A percentile compares a stretch with the other conserved stretches of the same genome.
Evolutionary conservation across 1,139 yeast species (phyloP).

Genomic region (Spathaspora sp.): DNA sequence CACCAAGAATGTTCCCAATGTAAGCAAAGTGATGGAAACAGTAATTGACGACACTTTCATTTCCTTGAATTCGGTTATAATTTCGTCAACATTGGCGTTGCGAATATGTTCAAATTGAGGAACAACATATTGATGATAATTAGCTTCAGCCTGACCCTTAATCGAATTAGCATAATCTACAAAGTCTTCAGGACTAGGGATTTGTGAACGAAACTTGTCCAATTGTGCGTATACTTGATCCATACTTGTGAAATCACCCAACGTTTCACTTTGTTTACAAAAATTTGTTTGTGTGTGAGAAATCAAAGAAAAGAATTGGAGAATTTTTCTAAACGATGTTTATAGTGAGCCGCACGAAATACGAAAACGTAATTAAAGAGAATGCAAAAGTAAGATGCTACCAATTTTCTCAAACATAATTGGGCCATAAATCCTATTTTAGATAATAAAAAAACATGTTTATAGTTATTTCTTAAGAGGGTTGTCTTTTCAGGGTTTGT

Average conservation of each 20-base stretch:
- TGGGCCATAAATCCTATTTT: too few relatives aligned
- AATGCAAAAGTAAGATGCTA: too few relatives aligned
- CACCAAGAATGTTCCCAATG: conserved; percentile 27
- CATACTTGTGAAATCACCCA: conserved; percentile 5
- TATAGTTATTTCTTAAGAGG: too few relatives aligned
- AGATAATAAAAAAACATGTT: too few relatives aligned
- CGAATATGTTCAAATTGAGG: neutral
- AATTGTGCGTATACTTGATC: conserved; percentile 12
- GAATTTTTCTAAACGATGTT: too few relatives aligned
- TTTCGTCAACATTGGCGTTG: conserved; percentile 17
- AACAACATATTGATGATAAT: neutral
- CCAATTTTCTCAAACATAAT: too few relatives aligned
- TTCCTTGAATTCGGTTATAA: conserved; percentile 30
- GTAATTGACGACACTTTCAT: conserved; percentile 37
- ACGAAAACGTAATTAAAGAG: too few relatives aligned
- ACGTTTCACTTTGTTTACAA: too few relatives aligned
- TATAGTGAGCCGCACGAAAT: neutral
- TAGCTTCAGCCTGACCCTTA: neutral
- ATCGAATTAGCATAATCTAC: neutral
- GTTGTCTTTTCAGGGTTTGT: too few relatives aligned
- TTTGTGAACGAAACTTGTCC: conserved; percentile 9
- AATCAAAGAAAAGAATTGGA: neutral
- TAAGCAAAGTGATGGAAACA: conserved; percentile 32
- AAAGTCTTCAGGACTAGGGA: neutral
- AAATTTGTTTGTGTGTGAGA: neutral